Evolutionary conservation across 352 stramenopile species (phyloP).

Genomic region (Elongisporangium senticosum): DNA sequence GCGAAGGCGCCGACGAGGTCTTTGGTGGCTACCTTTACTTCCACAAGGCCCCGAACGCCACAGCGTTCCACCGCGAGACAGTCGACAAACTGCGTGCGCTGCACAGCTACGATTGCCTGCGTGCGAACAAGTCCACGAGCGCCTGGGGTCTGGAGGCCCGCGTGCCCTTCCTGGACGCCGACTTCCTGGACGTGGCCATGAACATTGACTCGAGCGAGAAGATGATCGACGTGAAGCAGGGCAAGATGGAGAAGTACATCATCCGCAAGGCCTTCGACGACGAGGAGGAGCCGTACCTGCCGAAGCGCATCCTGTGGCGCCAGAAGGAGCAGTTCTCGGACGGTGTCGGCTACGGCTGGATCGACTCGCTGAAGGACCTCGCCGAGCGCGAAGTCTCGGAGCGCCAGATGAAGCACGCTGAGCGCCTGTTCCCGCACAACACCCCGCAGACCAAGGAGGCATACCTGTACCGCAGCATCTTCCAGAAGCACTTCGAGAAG

Average conservation of each 20-base stretch:
- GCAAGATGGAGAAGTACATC: slow-evolving; percentile 98
- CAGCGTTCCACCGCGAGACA: slow-evolving; percentile 89
- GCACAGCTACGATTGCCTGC: slow-evolving; percentile 98
- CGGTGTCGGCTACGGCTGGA: slow-evolving; percentile 98
- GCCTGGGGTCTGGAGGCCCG: slow-evolving; percentile 97
- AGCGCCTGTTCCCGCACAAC: slow-evolving; percentile 97
- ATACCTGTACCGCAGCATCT: slow-evolving; percentile 95
- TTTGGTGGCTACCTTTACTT: slow-evolving; percentile 99
- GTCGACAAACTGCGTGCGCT: slow-evolving; percentile 95
- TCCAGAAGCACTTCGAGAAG: slow-evolving; percentile 97
- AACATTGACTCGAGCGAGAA: slow-evolving; percentile 97
- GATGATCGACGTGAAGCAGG: slow-evolving; percentile 92
- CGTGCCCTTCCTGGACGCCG: slow-evolving; percentile 97
- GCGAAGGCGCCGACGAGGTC: slow-evolving; percentile 97
- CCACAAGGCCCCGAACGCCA: slow-evolving; percentile 96
- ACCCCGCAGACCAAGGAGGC: slow-evolving; percentile 98
- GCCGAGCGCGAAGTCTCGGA: slow-evolving; percentile 94
- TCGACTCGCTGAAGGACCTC: slow-evolving; percentile 95
- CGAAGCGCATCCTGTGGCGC: slow-evolving; percentile 97
- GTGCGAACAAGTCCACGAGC: slow-evolving; percentile 98
- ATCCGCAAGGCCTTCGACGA: slow-evolving; percentile 99
- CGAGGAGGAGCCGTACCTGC: slow-evolving; percentile 96
- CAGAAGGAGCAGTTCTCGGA: slow-evolving; percentile 99
- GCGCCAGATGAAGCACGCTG: slow-evolving; percentile 92
- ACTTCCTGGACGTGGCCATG: slow-evolving; percentile 98